A percentile compares a stretch with the other conserved stretches of the same genome.
Evolutionary conservation across 805 yeast species (phyloP).

Genomic region (Candida insectorum): DNA sequence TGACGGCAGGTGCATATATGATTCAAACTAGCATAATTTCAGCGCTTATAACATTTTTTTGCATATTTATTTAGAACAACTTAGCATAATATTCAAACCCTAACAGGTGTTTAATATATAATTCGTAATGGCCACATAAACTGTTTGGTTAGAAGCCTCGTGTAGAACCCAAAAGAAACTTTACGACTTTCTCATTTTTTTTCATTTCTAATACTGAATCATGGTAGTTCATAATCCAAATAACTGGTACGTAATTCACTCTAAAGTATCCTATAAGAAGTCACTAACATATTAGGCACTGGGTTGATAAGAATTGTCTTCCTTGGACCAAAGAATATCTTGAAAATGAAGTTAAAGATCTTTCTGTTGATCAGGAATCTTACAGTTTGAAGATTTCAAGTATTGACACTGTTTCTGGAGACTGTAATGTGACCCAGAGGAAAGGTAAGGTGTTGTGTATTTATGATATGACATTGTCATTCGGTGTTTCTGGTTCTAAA

Average conservation of each 20-base stretch:
- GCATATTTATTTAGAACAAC: too few relatives aligned
- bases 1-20: too few relatives aligned
- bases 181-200: conserved; percentile 4
- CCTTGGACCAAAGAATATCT: conserved; percentile 60
- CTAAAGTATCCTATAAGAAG: background rate
- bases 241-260: conserved; percentile 48
- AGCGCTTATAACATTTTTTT: too few relatives aligned
- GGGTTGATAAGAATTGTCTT: conserved; percentile 67
- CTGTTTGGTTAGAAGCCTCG: conserved; percentile 1
- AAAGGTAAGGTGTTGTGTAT: conserved; percentile 78
- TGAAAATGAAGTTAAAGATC: conserved; percentile 32
- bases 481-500: conserved; percentile 40
- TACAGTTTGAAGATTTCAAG: conserved; percentile 29
- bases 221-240: conserved; percentile 73
- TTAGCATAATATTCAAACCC: too few relatives aligned
- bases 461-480: conserved; percentile 58
- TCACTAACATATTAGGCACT: conserved; percentile 45
- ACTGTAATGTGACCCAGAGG: conserved; percentile 80
- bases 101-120: background rate
- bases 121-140: background rate
- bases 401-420: conserved; percentile 53
- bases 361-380: conserved; percentile 22
- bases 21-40: too few relatives aligned
- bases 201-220: background rate
- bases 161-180: conserved; percentile 8